These are phyloP conservation scores for Isabelozyma heimii DNA, from an alignment of 805 yeast species.

Conservation along the genomic window DNA sequence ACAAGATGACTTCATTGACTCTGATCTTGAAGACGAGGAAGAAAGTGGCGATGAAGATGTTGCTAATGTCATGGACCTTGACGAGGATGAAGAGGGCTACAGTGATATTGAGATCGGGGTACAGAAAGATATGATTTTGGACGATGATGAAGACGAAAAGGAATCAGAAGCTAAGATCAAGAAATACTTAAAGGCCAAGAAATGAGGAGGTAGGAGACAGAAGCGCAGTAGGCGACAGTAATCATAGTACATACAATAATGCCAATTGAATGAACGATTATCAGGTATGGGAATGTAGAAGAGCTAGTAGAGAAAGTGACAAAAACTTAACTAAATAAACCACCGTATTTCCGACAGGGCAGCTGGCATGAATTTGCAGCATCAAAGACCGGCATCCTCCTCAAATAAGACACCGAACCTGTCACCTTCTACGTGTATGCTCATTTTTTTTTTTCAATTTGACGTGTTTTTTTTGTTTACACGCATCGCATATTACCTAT, in stretches of 20 bases:
- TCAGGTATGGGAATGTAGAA: too few species aligned
- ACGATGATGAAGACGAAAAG: constrained; percentile 1
- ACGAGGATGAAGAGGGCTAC: constrained; percentile 18
- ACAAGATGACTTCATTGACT: constrained; percentile 14
- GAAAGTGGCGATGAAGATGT: constrained; percentile 17
- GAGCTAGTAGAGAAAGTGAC: too few species aligned
- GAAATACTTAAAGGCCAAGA: constrained; percentile 1
- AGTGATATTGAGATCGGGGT: constrained; percentile 19
- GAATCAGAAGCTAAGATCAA: constrained; percentile 1
- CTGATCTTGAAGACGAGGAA: constrained; percentile 13
- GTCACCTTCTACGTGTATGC: not conserved
- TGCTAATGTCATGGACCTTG: constrained; percentile 8
- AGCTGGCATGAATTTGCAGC: too few species aligned
- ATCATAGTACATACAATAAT: not conserved
- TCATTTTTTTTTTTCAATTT: not conserved
- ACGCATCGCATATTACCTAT: constrained; percentile 1
- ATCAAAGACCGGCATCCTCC: too few species aligned
- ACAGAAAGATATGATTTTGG: constrained; percentile 2
- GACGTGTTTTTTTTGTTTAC: not conserved
- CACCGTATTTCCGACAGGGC: too few species aligned
- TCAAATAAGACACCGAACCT: too few species aligned
- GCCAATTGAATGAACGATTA: too few species aligned
- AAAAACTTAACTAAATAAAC: too few species aligned
- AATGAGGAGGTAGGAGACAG: not conserved
- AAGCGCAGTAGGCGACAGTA: not conserved